A percentile compares a stretch with the other conserved stretches of the same genome.
phyloP scores from a whole-genome alignment of 2,329 filamentous ascomycete genomes.

The Xylariaceae sp. region DNA sequence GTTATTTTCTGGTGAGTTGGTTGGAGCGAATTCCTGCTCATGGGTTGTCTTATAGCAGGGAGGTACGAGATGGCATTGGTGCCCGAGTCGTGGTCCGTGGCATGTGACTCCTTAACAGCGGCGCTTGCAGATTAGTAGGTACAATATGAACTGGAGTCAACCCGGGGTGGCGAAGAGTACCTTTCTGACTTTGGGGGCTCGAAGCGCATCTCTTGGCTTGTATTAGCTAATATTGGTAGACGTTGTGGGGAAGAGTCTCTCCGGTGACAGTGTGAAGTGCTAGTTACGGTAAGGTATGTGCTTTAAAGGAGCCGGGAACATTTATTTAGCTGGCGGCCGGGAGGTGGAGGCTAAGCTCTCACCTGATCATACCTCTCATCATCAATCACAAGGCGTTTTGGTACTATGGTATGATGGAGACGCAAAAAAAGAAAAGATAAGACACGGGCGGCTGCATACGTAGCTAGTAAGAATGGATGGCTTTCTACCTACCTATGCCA shows the following conservation, averaged over 20 bases:
- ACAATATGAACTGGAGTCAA: slow-evolving; percentile 7
- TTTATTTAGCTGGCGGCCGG: slow-evolving; percentile 6
- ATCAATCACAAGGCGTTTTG: slow-evolving; percentile 14
- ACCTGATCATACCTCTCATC: slow-evolving; percentile 19
- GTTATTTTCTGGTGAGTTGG: too few relatives aligned
- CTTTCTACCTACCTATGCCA: too few relatives aligned
- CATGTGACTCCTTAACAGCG: slow-evolving; percentile 21
- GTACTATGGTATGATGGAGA: background rate
- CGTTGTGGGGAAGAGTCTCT: slow-evolving; percentile 14
- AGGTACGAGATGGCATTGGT: slow-evolving; percentile 16
- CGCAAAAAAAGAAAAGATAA: slow-evolving; percentile 1
- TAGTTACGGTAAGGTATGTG: background rate
- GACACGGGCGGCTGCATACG: background rate
- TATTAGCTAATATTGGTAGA: background rate
- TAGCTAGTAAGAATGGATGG: too few relatives aligned
- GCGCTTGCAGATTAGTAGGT: slow-evolving; percentile 15
- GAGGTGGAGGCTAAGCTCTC: slow-evolving; percentile 21
- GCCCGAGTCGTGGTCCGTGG: slow-evolving; percentile 14
- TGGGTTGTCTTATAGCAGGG: slow-evolving; percentile 9
- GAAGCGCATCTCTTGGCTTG: slow-evolving; percentile 9
- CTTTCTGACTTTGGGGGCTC: slow-evolving; percentile 1
- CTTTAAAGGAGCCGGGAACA: slow-evolving; percentile 2
- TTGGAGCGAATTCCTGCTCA: slow-evolving; percentile 7
- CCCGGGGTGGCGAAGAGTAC: background rate
- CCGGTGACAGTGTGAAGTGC: too few relatives aligned